Percentiles rank a stretch among this genome's conserved stretches.
These are phyloP conservation scores for Phytophthora meadii DNA, from an alignment of 352 stramenopile genomes.

Conservation along the genomic window DNA sequence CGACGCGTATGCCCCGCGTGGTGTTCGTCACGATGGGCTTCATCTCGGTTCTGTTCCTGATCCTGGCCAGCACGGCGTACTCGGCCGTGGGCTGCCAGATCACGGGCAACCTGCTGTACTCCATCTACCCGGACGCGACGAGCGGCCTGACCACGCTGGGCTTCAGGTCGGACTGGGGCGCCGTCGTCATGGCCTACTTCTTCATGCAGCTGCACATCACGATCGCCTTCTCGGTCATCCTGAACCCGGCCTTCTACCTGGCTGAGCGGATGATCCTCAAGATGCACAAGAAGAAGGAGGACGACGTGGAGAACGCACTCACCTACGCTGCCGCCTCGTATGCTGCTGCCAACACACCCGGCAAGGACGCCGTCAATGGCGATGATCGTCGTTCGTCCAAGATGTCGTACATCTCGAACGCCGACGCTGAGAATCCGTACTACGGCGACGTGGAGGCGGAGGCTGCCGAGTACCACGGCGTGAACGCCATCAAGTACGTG, in stretches of 20 bases:
- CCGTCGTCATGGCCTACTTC: conserved; percentile 38
- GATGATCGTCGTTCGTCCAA: conserved; percentile 38
- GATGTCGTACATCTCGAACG: conserved; percentile 50
- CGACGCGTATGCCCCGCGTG: conserved; percentile 33
- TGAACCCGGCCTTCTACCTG: conserved; percentile 48
- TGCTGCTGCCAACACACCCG: conserved; percentile 19
- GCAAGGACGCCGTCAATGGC: conserved; percentile 23
- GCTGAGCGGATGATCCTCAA: conserved; percentile 40
- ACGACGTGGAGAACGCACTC: conserved; percentile 33
- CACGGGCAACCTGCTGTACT: conserved; percentile 59
- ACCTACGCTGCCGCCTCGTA: conserved; percentile 29
- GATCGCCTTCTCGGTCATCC: conserved; percentile 48
- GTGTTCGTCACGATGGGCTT: conserved; percentile 44
- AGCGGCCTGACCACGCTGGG: conserved; percentile 43
- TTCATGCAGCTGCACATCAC: conserved; percentile 40
- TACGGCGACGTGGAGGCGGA: conserved; percentile 33
- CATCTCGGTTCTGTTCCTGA: conserved; percentile 43
- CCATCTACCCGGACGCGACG: conserved; percentile 43
- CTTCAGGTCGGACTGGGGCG: conserved; percentile 40
- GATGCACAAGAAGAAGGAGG: conserved; percentile 47
- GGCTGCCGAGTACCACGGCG: conserved; percentile 41
- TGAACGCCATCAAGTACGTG: conserved; percentile 46
- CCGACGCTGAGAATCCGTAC: conserved; percentile 40
- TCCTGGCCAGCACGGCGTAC: conserved; percentile 44
- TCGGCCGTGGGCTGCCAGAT: conserved; percentile 62